Base-by-base conservation (phyloP, 1,284 basidiomycete genomes). In the Fomitiporia mediterranea region DNA sequence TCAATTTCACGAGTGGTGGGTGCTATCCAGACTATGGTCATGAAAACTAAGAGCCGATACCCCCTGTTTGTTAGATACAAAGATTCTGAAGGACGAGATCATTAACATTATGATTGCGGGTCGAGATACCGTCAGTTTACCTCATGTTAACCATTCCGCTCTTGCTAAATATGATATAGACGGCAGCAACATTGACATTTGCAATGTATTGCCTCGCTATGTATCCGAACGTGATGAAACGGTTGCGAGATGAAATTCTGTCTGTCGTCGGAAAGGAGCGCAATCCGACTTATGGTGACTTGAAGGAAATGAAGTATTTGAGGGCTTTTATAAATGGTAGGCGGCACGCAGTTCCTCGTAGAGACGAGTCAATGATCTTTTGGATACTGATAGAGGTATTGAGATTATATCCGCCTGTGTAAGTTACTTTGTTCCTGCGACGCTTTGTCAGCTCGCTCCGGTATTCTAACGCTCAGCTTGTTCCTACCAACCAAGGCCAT, bases 341-440 rank as follows among this genome's bases (percentile, higher is more conserved):
- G 44, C 17, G 15, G 11, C 19, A 9, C 21, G 6, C 23, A 7
- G 32, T 44, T 47, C 28, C 11, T 44, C 17, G 3, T 4, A 25
- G 17, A 21, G 11, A 15, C 13, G 28, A 27, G 19, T 21, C 5
- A 28, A 9, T 7, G 13, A 23, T 23, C 21, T 28, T 28, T 32
- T 40, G 46, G 4, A 17, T 47, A 17, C 30, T 11, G 48, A 40
- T 59, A 80, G 82, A 86, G 67, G 80, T 79, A 0, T 67, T 84
- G 51, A 72, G 83, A 17, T 67, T 86, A 17, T 84, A 79, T 65
- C 83, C 84, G 4, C 70, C 80, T 9, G 82, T 84, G 74, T 82
- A 69, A 64, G 75, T 67, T 17, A 28, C n/a, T 39, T 13, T 21
- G 53, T 44, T 3, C 9, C 5, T 44, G 21, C n/a, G 17, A 44